phyloP scores from a whole-genome alignment of 768 basidiomycete genomes.

The Termitomyces sp. region DNA sequence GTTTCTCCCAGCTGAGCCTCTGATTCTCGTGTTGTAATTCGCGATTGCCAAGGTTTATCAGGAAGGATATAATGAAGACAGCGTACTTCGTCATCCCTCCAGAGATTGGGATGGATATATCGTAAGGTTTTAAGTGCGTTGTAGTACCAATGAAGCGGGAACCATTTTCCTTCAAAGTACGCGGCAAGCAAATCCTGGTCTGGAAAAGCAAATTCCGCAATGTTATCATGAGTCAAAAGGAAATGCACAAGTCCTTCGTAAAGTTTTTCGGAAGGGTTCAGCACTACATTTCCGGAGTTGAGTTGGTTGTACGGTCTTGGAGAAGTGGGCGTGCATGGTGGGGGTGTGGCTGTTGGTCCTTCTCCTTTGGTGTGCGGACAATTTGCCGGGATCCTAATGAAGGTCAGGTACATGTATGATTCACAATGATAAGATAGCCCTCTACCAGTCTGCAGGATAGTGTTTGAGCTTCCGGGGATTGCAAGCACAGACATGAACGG shows the following conservation, averaged over 20 bases:
- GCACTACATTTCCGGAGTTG: conserved; percentile 86
- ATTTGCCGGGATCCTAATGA: conserved; percentile 80
- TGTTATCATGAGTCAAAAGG: conserved; percentile 40
- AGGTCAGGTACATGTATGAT: not conserved
- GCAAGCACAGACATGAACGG: conserved; percentile 88
- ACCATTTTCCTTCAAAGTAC: conserved; percentile 76
- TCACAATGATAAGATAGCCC: conserved; percentile 17
- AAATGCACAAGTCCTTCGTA: conserved; percentile 49
- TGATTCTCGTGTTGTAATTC: conserved; percentile 32
- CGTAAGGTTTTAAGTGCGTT: conserved; percentile 91
- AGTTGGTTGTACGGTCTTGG: conserved; percentile 80
- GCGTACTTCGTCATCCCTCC: conserved; percentile 82
- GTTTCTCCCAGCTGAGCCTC: conserved; percentile 42
- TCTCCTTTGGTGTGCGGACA: conserved; percentile 71
- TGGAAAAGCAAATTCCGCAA: conserved; percentile 56
- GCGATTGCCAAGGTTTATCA: conserved; percentile 82
- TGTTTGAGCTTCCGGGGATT: conserved; percentile 82
- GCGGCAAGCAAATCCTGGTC: conserved; percentile 91
- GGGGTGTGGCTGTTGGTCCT: conserved; percentile 37
- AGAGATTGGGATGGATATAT: conserved; percentile 63
- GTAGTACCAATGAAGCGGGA: conserved; percentile 78
- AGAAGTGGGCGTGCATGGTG: conserved; percentile 28
- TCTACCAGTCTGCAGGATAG: conserved; percentile 86
- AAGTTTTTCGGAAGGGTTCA: conserved; percentile 64
- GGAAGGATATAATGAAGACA: conserved; percentile 84